Evolutionary conservation across 495 filamentous ascomycete genomes (phyloP).

Genomic region (Penicillium steckii): DNA sequence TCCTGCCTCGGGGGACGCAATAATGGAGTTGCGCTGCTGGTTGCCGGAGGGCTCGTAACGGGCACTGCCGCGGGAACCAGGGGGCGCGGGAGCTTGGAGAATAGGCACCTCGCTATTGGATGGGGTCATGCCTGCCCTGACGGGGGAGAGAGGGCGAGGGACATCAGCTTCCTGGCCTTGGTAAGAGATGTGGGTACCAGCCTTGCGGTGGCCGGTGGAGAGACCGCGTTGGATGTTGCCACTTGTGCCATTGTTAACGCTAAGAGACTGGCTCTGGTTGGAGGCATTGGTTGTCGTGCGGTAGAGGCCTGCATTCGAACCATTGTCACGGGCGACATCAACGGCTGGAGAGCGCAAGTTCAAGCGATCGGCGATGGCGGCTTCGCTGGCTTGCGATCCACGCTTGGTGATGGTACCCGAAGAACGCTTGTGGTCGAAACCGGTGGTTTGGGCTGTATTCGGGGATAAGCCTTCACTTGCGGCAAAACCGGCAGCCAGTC

Average conservation of each 20-base stretch:
- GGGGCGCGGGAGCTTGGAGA: slow-evolving; percentile 19
- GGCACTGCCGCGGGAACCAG: slow-evolving; percentile 22
- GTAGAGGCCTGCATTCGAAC: slow-evolving; percentile 20
- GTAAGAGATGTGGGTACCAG: slow-evolving; percentile 21
- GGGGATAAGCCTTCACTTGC: slow-evolving; percentile 10
- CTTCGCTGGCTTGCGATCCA: slow-evolving; percentile 39
- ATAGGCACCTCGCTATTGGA: slow-evolving; percentile 26
- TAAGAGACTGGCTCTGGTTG: not conserved
- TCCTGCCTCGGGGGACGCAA: slow-evolving; percentile 14
- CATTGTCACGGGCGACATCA: slow-evolving; percentile 33
- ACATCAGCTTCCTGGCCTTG: slow-evolving; percentile 4
- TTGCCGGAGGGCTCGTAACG: slow-evolving; percentile 23
- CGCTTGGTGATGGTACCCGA: slow-evolving; percentile 31
- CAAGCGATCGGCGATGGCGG: slow-evolving; percentile 40
- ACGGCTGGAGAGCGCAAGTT: slow-evolving; percentile 43
- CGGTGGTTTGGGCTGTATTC: slow-evolving; percentile 31
- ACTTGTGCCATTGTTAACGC: slow-evolving; percentile 18
- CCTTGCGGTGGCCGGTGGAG: slow-evolving; percentile 44
- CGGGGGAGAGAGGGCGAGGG: slow-evolving; percentile 19
- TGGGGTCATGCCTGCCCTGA: slow-evolving; percentile 22
- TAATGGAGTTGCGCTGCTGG: slow-evolving; percentile 2
- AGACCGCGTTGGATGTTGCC: slow-evolving; percentile 32
- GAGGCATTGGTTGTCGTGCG: slow-evolving; percentile 29
- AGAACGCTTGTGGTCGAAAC: slow-evolving; percentile 32
- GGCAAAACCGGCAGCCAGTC: slow-evolving; percentile 17